Base-by-base conservation (phyloP, 1,139 yeast species). In the Saccharomyces hybrid region DNA sequence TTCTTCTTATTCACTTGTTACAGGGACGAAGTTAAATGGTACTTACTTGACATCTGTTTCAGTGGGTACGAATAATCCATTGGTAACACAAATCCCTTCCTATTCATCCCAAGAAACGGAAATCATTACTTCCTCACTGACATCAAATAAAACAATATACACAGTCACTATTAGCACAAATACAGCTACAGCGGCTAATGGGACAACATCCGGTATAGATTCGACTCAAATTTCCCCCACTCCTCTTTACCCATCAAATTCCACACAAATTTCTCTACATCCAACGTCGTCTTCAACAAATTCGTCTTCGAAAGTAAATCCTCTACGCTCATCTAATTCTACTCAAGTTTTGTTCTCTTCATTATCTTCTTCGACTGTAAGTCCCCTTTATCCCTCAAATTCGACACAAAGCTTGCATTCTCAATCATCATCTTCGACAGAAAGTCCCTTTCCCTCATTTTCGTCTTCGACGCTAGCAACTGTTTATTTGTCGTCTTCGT, bases 121-220 rank as follows among this genome's bases (percentile, higher is more conserved):
- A 19, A 62, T 69, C 34, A 51, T 61, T 27, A 55, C 68, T 0
- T 49, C 59, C 2, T 61, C 67, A 24, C 56, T 65, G 48, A 61
- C 68, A 24, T 50, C 61, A 21, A 58, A 55, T 32, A 53, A 53
- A 7, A 59, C 57, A 2, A 53, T 59, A 4, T 57, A 62, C 0
- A 50, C 62, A 8, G 28, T 48, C 56, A 28, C 47, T 46, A 29
- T 26, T 48, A 16, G 47, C 51, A 21, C 34, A 52, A 16, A 11
- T 19, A 2, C 44, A 38, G 24, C 44, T 38, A 38, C 24, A 38
- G 24, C n/a, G 2, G 9, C 26, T 2, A 11, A 24, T 11, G 12
- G 4, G 19, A 19, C 19, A 9, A 4, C 44, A 9, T 38, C 26
- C 24, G 31, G 31, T 28, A 16, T 9, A 9, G 24, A 21, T 38